phyloP scores from a whole-genome alignment of 306 rosid genomes.

The Mucuna pruriens region DNA sequence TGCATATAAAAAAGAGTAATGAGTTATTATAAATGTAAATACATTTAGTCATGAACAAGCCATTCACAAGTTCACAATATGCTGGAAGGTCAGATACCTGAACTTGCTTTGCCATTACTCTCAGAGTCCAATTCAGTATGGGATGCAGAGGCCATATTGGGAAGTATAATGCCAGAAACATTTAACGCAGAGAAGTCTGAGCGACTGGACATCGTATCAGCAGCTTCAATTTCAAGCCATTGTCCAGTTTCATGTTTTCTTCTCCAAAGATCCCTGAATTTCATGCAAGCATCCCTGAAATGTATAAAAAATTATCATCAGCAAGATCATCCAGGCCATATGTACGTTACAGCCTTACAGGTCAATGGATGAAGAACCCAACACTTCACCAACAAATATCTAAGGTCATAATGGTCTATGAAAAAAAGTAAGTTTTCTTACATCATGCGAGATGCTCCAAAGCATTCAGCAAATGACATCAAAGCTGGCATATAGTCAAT shows the following conservation, averaged over 20 bases:
- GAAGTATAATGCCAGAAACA: slow-evolving; percentile 70
- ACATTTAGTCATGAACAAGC: slow-evolving; percentile 6
- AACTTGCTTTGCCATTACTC: slow-evolving; percentile 61
- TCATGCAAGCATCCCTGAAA: slow-evolving; percentile 81
- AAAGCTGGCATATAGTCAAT: slow-evolving; percentile 69
- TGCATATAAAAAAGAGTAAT: not conserved
- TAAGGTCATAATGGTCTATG: slow-evolving; percentile 3
- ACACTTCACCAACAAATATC: slow-evolving; percentile 19
- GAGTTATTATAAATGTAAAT: not conserved
- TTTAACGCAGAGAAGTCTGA: slow-evolving; percentile 67
- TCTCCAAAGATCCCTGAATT: slow-evolving; percentile 88
- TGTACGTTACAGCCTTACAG: slow-evolving; percentile 24
- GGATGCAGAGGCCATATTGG: slow-evolving; percentile 57
- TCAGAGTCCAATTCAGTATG: slow-evolving; percentile 56
- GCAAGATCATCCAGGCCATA: slow-evolving; percentile 25
- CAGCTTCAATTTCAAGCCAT: slow-evolving; percentile 94
- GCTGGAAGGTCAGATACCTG: slow-evolving; percentile 55
- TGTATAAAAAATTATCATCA: slow-evolving; percentile 32
- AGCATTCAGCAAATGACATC: slow-evolving; percentile 86
- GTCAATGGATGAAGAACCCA: slow-evolving; percentile 38
- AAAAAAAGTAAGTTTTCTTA: slow-evolving; percentile 50
- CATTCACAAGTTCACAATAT: slow-evolving; percentile 14
- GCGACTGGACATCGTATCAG: slow-evolving; percentile 72
- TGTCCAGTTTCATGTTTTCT: slow-evolving; percentile 97
- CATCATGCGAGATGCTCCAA: slow-evolving; percentile 94